Conservation (phyloP, 495 filamentous ascomycete genomes). For the Oidiodendron maius region DNA sequence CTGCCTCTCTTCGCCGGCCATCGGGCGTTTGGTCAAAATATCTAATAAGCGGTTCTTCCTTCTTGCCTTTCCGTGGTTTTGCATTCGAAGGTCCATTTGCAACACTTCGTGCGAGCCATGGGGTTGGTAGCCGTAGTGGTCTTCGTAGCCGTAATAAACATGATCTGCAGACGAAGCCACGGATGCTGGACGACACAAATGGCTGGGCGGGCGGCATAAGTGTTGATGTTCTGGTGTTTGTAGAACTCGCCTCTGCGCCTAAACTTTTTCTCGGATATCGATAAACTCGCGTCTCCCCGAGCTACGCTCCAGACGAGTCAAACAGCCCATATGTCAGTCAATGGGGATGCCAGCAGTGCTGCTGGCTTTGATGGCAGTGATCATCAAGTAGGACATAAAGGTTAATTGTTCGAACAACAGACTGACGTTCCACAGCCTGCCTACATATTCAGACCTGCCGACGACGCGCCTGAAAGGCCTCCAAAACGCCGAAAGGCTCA, state of each 20-base stretch:
- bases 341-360: conserved; percentile 13
- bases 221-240: conserved; percentile 7
- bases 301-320: conserved; percentile 1
- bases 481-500: conserved; percentile 58
- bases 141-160: conserved; percentile 26
- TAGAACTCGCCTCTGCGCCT: not conserved
- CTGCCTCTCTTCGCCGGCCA: conserved; percentile 13
- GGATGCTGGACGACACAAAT: conserved; percentile 22
- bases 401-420: conserved; percentile 2
- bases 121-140: not conserved
- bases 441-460: conserved; percentile 60
- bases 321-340: conserved; percentile 16
- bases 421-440: conserved; percentile 44
- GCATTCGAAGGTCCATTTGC: not conserved
- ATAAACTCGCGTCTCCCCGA: conserved; percentile 7
- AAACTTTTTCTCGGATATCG: conserved; percentile 10
- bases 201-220: conserved; percentile 30
- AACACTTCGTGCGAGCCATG: conserved; percentile 11
- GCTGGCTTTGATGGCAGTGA: conserved; percentile 18
- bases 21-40: conserved; percentile 16
- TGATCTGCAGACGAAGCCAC: conserved; percentile 32
- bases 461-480: conserved; percentile 39
- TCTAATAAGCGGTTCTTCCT: not conserved
- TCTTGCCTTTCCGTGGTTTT: not conserved
- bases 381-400: conserved; percentile 17